These are phyloP conservation scores for Suillus cothurnatus DNA, from an alignment of 768 basidiomycete genomes.

Conservation along the genomic window DNA sequence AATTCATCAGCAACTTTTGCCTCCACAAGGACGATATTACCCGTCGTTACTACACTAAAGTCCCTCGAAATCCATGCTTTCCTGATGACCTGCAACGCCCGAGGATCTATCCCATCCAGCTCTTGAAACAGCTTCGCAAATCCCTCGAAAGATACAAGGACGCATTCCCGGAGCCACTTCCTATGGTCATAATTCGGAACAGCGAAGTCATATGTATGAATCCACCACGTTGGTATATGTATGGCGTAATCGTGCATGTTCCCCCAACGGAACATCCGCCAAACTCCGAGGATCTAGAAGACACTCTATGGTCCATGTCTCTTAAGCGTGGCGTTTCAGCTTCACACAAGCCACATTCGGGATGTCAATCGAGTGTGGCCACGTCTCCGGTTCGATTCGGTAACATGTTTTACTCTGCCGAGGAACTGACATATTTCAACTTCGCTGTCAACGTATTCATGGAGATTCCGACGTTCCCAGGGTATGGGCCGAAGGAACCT, in stretches of 20 bases:
- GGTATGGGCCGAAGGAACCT: background rate
- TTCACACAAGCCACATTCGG: slow-evolving; percentile 8
- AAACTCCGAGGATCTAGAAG: background rate
- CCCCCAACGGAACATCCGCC: slow-evolving; percentile 6
- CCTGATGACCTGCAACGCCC: background rate
- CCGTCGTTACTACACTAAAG: background rate
- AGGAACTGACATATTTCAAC: slow-evolving; percentile 16
- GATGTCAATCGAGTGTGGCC: background rate
- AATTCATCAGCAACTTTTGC: background rate
- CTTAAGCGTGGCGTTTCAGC: slow-evolving; percentile 19
- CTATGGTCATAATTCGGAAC: slow-evolving; percentile 20
- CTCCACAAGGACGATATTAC: background rate
- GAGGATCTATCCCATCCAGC: slow-evolving; percentile 15
- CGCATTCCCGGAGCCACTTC: slow-evolving; percentile 24
- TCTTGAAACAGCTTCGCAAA: slow-evolving; percentile 15
- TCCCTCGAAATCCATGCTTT: background rate
- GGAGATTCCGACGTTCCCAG: slow-evolving; percentile 6
- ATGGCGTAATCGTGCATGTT: slow-evolving; percentile 4
- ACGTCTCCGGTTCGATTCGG: background rate
- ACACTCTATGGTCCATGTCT: slow-evolving; percentile 19
- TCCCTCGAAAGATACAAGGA: slow-evolving; percentile 13
- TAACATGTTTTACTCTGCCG: slow-evolving; percentile 9
- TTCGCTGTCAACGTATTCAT: slow-evolving; percentile 31
- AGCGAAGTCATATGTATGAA: slow-evolving; percentile 16
- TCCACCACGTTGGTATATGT: slow-evolving; percentile 4